Conservation (phyloP, 1,284 basidiomycete genomes). For the Ceratobasidium sp. region DNA sequence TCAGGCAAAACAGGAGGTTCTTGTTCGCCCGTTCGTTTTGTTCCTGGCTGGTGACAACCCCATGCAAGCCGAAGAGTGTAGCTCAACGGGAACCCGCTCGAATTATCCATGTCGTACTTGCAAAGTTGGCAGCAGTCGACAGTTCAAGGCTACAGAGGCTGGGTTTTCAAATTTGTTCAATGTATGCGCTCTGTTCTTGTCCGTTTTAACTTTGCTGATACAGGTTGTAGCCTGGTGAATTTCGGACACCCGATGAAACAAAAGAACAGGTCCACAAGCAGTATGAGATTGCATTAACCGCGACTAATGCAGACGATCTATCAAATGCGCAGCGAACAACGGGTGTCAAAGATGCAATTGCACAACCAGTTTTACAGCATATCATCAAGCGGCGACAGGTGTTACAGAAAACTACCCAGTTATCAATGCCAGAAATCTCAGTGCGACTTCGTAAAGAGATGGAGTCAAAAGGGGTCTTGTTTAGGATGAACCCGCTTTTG, state of each 20-base stretch:
- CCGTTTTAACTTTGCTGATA: no score
- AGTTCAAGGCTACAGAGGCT: constrained; percentile 12
- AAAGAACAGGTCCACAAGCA: not conserved
- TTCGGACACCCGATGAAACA: not conserved
- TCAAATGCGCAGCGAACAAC: not conserved
- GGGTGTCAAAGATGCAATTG: constrained; percentile 17
- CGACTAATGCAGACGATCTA: not conserved
- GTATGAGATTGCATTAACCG: constrained; percentile 9
- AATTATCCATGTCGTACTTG: constrained; percentile 39
- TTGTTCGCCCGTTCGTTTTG: constrained; percentile 30
- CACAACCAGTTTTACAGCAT: not conserved
- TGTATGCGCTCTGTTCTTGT: no score
- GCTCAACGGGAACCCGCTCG: constrained; percentile 18
- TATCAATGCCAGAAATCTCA: constrained; percentile 2
- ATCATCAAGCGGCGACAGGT: constrained; percentile 1
- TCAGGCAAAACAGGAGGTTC: constrained; percentile 42
- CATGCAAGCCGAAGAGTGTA: constrained; percentile 38
- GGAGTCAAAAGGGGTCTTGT: no score
- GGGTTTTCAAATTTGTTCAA: constrained; percentile 37
- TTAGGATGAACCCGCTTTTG: no score
- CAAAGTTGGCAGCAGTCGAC: constrained; percentile 28
- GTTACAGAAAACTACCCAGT: not conserved
- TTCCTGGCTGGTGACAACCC: constrained; percentile 39
- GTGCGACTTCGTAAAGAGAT: no score
- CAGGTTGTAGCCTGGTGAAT: not conserved